Percentiles rank a stretch among this genome's conserved stretches.
Evolutionary conservation across 2,329 filamentous ascomycete genomes (phyloP).

Genomic region (Colletotrichum navitas): DNA sequence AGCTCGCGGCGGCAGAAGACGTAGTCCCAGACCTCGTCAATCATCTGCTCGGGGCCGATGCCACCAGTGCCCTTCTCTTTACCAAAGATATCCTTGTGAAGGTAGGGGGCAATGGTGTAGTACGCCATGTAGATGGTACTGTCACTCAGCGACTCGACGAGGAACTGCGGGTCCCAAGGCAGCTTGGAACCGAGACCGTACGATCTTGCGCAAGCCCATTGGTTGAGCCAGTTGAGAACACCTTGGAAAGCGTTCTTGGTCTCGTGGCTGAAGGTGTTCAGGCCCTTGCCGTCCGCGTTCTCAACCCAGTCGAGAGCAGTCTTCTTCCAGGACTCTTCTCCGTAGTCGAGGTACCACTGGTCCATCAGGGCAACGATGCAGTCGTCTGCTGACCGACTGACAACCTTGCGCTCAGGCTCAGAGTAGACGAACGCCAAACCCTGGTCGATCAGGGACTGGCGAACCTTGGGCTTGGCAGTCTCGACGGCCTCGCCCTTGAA

Average conservation of each 20-base stretch:
- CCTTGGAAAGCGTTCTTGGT: conserved; percentile 85
- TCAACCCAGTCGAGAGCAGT: conserved; percentile 79
- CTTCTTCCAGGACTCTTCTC: conserved; percentile 88
- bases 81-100: conserved; percentile 91
- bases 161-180: conserved; percentile 90
- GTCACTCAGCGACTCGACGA: conserved; percentile 93
- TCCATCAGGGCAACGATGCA: conserved; percentile 94
- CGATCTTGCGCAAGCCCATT: conserved; percentile 93
- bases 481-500: conserved; percentile 90
- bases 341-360: conserved; percentile 99
- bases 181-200: conserved; percentile 95
- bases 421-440: conserved; percentile 91
- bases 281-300: conserved; percentile 72
- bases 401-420: conserved; percentile 90
- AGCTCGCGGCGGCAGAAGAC: conserved; percentile 84
- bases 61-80: conserved; percentile 75
- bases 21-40: conserved; percentile 96
- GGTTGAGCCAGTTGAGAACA: conserved; percentile 91
- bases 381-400: conserved; percentile 90
- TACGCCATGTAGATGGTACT: conserved; percentile 93
- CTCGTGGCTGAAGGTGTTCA: conserved; percentile 85
- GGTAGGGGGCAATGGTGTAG: conserved; percentile 74
- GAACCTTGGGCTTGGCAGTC: conserved; percentile 86
- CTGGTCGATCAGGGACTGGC: conserved; percentile 79
- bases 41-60: conserved; percentile 87